Conservation (phyloP, 2,329 filamentous ascomycete species). For the Xylariaceae sp. region DNA sequence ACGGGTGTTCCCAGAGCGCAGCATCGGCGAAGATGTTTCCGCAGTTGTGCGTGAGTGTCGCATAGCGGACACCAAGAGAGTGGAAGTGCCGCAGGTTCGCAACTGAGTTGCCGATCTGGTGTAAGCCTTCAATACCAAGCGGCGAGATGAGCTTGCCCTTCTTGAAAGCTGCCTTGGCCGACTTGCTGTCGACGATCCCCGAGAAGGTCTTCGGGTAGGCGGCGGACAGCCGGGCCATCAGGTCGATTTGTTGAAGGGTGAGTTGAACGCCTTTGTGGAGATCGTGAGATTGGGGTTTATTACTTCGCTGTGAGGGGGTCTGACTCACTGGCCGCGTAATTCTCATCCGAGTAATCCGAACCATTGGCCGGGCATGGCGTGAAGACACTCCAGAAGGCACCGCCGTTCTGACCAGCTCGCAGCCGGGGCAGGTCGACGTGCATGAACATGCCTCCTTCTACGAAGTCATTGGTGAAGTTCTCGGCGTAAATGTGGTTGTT, state of each 20-base stretch:
- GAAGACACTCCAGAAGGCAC: conserved; percentile 91
- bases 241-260: conserved; percentile 61
- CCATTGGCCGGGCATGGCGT: conserved; percentile 69
- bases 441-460: conserved; percentile 58
- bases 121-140: conserved; percentile 78
- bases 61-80: conserved; percentile 75
- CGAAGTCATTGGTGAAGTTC: conserved; percentile 70
- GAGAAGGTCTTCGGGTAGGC: conserved; percentile 55
- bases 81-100: conserved; percentile 72
- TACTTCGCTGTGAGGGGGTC: background rate
- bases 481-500: conserved; percentile 72
- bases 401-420: conserved; percentile 65
- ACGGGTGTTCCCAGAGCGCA: conserved; percentile 56
- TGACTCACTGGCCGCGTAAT: conserved; percentile 60
- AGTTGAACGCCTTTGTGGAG: conserved; percentile 55
- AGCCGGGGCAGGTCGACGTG: conserved; percentile 81
- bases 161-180: conserved; percentile 57
- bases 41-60: conserved; percentile 88
- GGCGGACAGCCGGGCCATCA: conserved; percentile 54
- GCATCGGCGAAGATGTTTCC: conserved; percentile 87
- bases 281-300: conserved; percentile 7
- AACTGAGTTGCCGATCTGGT: conserved; percentile 85
- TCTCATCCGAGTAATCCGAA: conserved; percentile 66
- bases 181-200: conserved; percentile 52
- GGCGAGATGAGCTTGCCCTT: conserved; percentile 67